These are phyloP conservation scores for Hortiboletus flavorubellus DNA, from an alignment of 768 basidiomycete genomes.

Conservation along the genomic window DNA sequence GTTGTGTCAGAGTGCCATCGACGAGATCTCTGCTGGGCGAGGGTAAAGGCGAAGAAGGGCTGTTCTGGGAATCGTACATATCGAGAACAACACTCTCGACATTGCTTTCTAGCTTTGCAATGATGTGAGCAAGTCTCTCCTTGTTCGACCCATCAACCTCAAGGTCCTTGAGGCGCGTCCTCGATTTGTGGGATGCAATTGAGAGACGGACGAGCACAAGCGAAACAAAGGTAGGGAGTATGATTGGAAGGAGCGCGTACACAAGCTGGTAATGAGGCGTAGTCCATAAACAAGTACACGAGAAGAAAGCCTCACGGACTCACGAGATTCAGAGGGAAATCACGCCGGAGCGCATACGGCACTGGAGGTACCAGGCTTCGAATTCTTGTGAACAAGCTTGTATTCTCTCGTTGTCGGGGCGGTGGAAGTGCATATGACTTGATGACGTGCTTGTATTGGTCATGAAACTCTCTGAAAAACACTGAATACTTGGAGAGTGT, in stretches of 20 bases:
- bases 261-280: constrained; percentile 39
- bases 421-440: constrained; percentile 49
- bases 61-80: constrained; percentile 39
- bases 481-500: constrained; percentile 3
- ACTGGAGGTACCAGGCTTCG: constrained; percentile 43
- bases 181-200: constrained; percentile 56
- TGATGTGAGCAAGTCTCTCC: constrained; percentile 52
- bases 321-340: constrained; percentile 73
- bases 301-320: constrained; percentile 21
- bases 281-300: background rate
- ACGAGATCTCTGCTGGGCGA: background rate
- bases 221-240: constrained; percentile 58
- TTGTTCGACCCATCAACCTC: constrained; percentile 51
- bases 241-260: constrained; percentile 55
- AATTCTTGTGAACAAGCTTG: constrained; percentile 43
- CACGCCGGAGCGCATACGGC: constrained; percentile 55
- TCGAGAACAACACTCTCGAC: constrained; percentile 63
- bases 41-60: constrained; percentile 17
- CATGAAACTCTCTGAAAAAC: constrained; percentile 47
- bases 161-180: constrained; percentile 58
- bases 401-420: constrained; percentile 37
- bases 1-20: background rate
- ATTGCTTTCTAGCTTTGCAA: constrained; percentile 56
- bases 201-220: constrained; percentile 55
- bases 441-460: constrained; percentile 56